Evolutionary conservation across 345 rosid genomes (phyloP), one percentile per base, ranked within the genome.

Genomic region (Hirschfeldia incana): DNA sequence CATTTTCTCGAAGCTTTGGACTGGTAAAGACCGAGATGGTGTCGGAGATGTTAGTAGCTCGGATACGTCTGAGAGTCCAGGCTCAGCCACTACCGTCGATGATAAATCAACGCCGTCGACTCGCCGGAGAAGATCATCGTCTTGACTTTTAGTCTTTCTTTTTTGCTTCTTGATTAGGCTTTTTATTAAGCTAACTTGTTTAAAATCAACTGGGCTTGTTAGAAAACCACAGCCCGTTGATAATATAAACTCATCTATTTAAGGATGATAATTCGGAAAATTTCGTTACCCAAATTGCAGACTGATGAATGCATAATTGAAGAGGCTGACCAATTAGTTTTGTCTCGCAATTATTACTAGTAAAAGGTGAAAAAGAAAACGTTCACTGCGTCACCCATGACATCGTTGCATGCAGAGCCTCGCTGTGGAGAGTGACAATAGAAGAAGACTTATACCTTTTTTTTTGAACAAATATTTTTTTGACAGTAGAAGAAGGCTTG

Each of bases 81-180:
- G 93, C 15, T 92, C 97, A 4, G 81, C 87, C 34, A 88, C 97
- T 8, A 90, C 89, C 1, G 88, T 85, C n/a, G 94, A 91, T 77
- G 88, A 84, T 21, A 94, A 94, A 81, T 92, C 91, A 0, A 89
- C 92, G 13, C 93, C 90, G 9, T 88, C 94, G 16, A 91, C 90
- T 11, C 87, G 97, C 15, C 65, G 73, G 51, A 88, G 92, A 82
- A 46, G 53, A 61, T 81, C 81, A 57, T 66, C 70, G 7, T 81
- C 84, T 76, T 81, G 53, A 76, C 67, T 55, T 39, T 60, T 53
- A 12, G 58, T 67, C 65, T 0, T 2, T 15, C 60, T 57, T 58
- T 27, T 17, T 7, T 15, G 4, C 4, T 51, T 12, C 12, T 72
- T 29, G 15, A 49, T 21, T 61, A 49, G 46, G 21, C 8, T 67